Conservation (phyloP, 108 stramenopile species). For the Heterococcus sp. region DNA sequence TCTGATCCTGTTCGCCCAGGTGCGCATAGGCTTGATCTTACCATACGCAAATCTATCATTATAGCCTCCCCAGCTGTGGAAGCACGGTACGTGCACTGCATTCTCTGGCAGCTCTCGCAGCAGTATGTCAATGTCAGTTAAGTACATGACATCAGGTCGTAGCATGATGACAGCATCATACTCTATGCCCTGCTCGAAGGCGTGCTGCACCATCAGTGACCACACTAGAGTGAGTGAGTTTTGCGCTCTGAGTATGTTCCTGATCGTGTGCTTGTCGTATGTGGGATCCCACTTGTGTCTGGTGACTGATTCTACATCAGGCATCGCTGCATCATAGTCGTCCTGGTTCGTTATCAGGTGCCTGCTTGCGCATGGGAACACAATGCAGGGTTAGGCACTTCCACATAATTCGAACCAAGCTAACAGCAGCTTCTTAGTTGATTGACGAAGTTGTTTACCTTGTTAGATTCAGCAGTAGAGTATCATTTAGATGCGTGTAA, state of each 20-base stretch:
- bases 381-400: too few species aligned
- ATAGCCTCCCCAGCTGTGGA: background rate
- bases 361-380: background rate
- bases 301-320: background rate
- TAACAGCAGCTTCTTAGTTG: too few species aligned
- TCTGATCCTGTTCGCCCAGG: background rate
- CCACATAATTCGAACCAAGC: too few species aligned
- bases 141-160: background rate
- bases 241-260: background rate
- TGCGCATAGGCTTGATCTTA: background rate
- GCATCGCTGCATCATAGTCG: background rate
- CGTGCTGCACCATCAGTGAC: background rate
- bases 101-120: background rate
- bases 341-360: background rate
- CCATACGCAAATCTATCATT: background rate
- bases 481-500: background rate
- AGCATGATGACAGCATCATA: background rate
- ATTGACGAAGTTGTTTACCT: too few species aligned
- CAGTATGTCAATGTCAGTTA: background rate
- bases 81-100: background rate
- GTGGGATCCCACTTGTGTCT: background rate
- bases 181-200: background rate
- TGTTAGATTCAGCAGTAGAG: background rate
- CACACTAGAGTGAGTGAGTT: background rate
- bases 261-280: background rate